These are phyloP conservation scores for Oehlia diaphana DNA, from an alignment of 192 early-diverging fungal species.

Conservation along the genomic window DNA sequence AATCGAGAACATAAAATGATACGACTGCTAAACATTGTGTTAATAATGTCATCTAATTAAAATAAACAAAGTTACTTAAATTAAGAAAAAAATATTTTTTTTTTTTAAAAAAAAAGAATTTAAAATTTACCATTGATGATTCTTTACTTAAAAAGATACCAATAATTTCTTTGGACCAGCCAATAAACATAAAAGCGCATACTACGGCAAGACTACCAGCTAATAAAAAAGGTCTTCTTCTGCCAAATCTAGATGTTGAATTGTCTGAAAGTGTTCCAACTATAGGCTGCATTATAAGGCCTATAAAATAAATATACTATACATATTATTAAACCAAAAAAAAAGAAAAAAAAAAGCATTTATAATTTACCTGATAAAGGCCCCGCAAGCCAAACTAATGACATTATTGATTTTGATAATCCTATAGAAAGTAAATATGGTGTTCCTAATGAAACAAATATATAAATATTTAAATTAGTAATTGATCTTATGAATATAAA, in stretches of 20 bases:
- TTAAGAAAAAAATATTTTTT: neutral
- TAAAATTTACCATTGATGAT: slow-evolving; percentile 19
- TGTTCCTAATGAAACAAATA: slow-evolving; percentile 54
- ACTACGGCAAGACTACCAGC: slow-evolving; percentile 68
- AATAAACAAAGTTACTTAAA: slow-evolving; percentile 11
- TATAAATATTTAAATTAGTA: neutral
- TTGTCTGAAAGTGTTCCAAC: slow-evolving; percentile 84
- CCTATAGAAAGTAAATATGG: slow-evolving; percentile 85
- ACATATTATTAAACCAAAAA: neutral
- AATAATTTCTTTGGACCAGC: slow-evolving; percentile 77
- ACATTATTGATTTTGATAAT: slow-evolving; percentile 76
- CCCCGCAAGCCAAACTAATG: slow-evolving; percentile 94
- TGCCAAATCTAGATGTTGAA: slow-evolving; percentile 70
- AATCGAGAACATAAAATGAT: slow-evolving; percentile 89
- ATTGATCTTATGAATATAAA: neutral
- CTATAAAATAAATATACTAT: slow-evolving; percentile 24
- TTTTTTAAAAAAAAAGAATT: neutral
- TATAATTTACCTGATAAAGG: slow-evolving; percentile 66
- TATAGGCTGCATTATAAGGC: slow-evolving; percentile 77
- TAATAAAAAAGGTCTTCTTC: slow-evolving; percentile 84
- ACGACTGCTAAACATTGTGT: slow-evolving; percentile 72
- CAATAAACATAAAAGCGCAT: slow-evolving; percentile 65
- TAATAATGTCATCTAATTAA: slow-evolving; percentile 30
- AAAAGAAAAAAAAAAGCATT: neutral
- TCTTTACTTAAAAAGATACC: slow-evolving; percentile 32